Conservation (phyloP, 164 flowering plant genomes). For the Tetracentron sinense region DNA sequence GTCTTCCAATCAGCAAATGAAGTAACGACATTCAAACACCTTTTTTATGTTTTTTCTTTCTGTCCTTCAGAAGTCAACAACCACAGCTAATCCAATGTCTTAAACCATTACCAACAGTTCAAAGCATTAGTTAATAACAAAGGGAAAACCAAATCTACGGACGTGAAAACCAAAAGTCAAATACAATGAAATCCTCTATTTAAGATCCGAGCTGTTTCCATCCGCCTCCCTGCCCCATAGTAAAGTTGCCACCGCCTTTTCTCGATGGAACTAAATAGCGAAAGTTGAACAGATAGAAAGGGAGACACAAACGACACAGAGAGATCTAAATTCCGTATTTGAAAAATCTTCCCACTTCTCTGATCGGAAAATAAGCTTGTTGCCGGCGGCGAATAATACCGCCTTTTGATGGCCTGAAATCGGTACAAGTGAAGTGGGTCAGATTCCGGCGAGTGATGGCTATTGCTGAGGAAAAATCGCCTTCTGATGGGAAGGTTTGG, state of each 20-base stretch:
- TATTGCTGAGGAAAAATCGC: constrained; percentile 38
- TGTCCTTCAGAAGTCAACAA: too few relatives aligned
- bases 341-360: too few relatives aligned
- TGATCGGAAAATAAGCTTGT: not conserved
- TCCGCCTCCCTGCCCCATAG: constrained; percentile 3
- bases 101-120: too few relatives aligned
- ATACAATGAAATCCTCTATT: not conserved
- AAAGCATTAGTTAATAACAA: too few relatives aligned
- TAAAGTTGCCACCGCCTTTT: constrained; percentile 9
- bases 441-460: constrained; percentile 33
- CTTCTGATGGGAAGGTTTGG: constrained; percentile 60
- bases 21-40: too few relatives aligned
- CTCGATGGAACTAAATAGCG: not conserved
- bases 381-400: not conserved
- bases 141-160: too few relatives aligned
- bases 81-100: too few relatives aligned
- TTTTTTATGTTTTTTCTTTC: too few relatives aligned
- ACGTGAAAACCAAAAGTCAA: constrained; percentile 11
- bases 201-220: constrained; percentile 14
- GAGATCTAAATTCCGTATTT: too few relatives aligned
- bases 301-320: too few relatives aligned
- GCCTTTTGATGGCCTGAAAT: constrained; percentile 5
- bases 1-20: too few relatives aligned
- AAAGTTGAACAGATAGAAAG: not conserved
- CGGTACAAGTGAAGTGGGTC: constrained; percentile 7